Evolutionary conservation across 441 rosid species (phyloP), one percentile per base, ranked within the genome.

Genomic region (Macaranga tanarius): DNA sequence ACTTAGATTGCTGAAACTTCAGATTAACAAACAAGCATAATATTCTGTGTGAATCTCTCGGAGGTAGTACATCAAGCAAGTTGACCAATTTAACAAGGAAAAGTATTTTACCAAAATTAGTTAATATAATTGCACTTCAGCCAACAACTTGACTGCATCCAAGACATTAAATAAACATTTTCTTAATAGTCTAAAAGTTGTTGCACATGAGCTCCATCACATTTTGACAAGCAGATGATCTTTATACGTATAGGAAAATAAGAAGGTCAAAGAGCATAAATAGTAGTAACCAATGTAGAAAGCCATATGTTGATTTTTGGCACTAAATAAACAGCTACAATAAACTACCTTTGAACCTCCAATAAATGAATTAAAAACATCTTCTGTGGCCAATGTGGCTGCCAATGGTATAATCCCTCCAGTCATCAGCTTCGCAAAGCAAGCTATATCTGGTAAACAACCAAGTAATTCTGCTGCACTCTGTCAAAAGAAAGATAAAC

Each of bases 391-490:
- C 83, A 95, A 80, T 59, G 99, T 95, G 67, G 67, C 95, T 73
- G 98, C 92, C 82, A 95, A 77, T n/a, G 99, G 97, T 77, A 95
- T 77, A 72, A 95, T 77, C 75, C 98, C 98, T 51, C 92, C 97
- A 42, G 99, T 95, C 90, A 95, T 78, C 83, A 95, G 86, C 80
- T 95, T 95, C 3, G 86, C 99, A 52, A 73, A 95, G 86, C 99
- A 95, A 28, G 99, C 92, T 80, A 95, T 92, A 78, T 95, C 99
- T 65, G 99, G 98, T 54, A 79, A 67, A 81, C 93, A 84, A 25
- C 90, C 87, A 59, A 95, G 95, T 62, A 92, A 84, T 71, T 88
- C 93, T 68, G 92, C 82, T 68, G 98, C 88, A 78, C 91, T 79
- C 99, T 89, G 86, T 71, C 54, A 73, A 70, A 80, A 62, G 57